Conservation (phyloP, 345 rosid species). For the Turnera subulata region DNA sequence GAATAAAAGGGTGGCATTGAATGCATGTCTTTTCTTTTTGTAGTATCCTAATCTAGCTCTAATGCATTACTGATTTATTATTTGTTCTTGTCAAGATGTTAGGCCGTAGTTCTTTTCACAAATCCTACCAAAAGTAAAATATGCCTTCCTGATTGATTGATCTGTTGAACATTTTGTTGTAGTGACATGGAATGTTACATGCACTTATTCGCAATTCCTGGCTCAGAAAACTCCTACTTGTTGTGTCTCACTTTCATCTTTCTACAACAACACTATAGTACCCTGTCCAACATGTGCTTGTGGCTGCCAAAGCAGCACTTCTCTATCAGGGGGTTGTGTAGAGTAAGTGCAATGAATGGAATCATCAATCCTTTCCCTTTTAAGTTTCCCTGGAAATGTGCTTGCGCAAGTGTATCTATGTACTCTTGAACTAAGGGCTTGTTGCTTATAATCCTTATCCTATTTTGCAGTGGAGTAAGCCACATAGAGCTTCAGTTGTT, state of each 20-base stretch:
- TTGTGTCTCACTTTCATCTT: slow-evolving; percentile 89
- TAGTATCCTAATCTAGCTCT: background rate
- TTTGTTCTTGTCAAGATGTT: no score
- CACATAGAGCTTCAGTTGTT: slow-evolving; percentile 62
- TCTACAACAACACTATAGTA: slow-evolving; percentile 67
- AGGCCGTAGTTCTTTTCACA: background rate
- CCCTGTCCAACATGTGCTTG: slow-evolving; percentile 81
- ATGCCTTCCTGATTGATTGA: background rate
- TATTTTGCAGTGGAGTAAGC: slow-evolving; percentile 45
- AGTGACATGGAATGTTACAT: slow-evolving; percentile 97
- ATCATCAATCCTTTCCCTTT: background rate
- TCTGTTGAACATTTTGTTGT: slow-evolving; percentile 13
- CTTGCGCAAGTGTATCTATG: background rate
- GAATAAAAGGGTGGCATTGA: background rate
- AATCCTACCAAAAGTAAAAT: no score
- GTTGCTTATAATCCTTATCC: slow-evolving; percentile 1
- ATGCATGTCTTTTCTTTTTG: background rate
- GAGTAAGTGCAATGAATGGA: slow-evolving; percentile 51
- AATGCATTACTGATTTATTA: background rate
- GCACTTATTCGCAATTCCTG: slow-evolving; percentile 82
- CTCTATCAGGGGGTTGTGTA: slow-evolving; percentile 51
- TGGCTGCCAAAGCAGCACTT: slow-evolving; percentile 61
- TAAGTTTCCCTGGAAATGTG: background rate
- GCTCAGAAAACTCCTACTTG: slow-evolving; percentile 73
- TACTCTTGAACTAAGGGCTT: background rate